Base-by-base conservation (phyloP, 306 rosid genomes). In the Quercus ilex region DNA sequence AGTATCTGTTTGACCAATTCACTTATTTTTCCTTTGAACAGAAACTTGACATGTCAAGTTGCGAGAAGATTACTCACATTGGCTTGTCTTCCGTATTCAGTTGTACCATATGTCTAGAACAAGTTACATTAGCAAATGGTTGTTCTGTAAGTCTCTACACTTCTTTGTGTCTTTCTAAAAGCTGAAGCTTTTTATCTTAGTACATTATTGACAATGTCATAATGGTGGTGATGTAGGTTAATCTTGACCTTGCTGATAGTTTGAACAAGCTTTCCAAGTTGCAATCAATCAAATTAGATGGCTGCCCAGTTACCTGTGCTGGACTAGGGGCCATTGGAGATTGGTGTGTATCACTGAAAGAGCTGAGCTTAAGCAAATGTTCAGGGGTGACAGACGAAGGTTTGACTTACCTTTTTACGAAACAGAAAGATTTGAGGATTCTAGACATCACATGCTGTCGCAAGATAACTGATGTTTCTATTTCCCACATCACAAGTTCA, bases 381-480 rank as follows among this genome's bases (percentile, higher is more conserved):
- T 71, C 67, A 19, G 99, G 93, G 70, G 97, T 95, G 74, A 90
- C 93, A 1, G 97, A 95, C 57, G 93, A 91, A 19, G 93, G 97
- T 69, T 91, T 95, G 63, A 87, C 92, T 20, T 85, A 83, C 60
- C 71, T 95, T 57, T 89, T 93, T 74, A 89, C 79, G 17, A 95
- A 93, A 82, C 97, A 91, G 85, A 90, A 28, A 75, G 93, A 90
- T 82, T 85, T 95, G 76, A 85, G 83, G 90, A 95, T 85, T 88
- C 92, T 95, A n/a, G 98, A 95, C 83, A 88, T 95, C 81, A 95
- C 99, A 14, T 95, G 99, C 79, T 95, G 99, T 79, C 94, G 89
- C 79, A 87, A 80, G 88, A 88, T 95, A 84, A 95, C 99, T 2
- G 85, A 86, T 64, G 77, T 82, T 69, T 90, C 98, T 26, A 83